Percentiles rank a stretch among this genome's conserved stretches.
Conservation (phyloP, 306 rosid species). For the Dalbergia oliveri region DNA sequence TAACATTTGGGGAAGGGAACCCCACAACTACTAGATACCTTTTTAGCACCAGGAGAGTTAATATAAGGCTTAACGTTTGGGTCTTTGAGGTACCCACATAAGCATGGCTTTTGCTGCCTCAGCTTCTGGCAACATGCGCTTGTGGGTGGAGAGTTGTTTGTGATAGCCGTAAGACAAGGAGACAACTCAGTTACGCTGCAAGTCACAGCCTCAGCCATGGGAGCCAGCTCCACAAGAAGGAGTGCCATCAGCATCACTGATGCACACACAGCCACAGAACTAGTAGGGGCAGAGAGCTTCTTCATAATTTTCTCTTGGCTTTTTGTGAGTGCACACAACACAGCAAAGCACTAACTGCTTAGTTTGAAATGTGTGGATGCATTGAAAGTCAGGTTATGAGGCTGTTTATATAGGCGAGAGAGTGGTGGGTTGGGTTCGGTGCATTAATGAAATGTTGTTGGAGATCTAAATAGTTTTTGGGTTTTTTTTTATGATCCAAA, state of each 20-base stretch:
- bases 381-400: neutral
- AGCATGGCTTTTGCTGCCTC: constrained; percentile 66
- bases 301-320: constrained; percentile 1
- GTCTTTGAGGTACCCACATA: constrained; percentile 63
- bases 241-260: constrained; percentile 37
- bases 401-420: neutral
- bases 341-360: neutral
- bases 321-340: neutral
- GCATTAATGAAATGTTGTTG: too few relatives aligned
- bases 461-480: too few relatives aligned
- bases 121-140: constrained; percentile 57
- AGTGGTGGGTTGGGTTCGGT: neutral
- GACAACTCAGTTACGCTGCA: constrained; percentile 46
- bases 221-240: constrained; percentile 25
- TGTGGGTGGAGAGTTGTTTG: constrained; percentile 17
- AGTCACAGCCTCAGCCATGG: constrained; percentile 53
- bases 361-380: neutral
- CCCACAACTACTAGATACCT: constrained; percentile 54
- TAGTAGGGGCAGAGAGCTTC: neutral
- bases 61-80: constrained; percentile 56
- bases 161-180: constrained; percentile 59
- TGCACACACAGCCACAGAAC: constrained; percentile 18
- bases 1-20: constrained; percentile 56
- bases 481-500: too few relatives aligned
- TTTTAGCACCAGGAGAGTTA: constrained; percentile 54